Percentiles rank a stretch among this genome's conserved stretches.
phyloP scores from a whole-genome alignment of 352 stramenopile species.

The Globisporangium parvum region DNA sequence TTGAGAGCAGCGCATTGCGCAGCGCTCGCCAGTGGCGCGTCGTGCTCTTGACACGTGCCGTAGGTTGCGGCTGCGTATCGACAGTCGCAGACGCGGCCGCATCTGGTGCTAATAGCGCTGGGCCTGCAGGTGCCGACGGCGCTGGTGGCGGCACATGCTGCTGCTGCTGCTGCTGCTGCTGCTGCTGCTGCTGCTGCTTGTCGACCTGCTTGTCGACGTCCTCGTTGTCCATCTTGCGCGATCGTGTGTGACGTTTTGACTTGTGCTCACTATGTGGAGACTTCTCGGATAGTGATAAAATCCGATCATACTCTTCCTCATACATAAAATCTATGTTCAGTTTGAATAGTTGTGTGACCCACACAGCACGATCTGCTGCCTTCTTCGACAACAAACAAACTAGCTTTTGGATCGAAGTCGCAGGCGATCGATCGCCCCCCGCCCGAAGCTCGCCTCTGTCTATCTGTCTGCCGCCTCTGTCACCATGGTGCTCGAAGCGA shows the following conservation, averaged over 20 bases:
- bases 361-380: neutral
- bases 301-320: no score
- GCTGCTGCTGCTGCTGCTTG: no score
- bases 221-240: no score
- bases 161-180: no score
- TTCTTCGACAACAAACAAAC: neutral
- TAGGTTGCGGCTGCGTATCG: neutral
- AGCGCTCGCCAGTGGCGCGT: conserved; percentile 65
- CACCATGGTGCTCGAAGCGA: conserved; percentile 85
- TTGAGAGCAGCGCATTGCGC: conserved; percentile 49
- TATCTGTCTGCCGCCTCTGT: neutral
- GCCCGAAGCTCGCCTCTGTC: neutral
- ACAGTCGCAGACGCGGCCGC: no score
- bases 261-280: no score
- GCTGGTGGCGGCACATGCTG: neutral
- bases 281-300: no score
- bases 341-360: no score
- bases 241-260: no score
- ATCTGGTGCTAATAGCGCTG: neutral
- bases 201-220: no score
- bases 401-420: conserved; percentile 13
- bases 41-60: conserved; percentile 23
- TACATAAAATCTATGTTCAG: no score
- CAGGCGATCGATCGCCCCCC: conserved; percentile 2
- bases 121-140: neutral